Evolutionary conservation across 768 basidiomycete genomes (phyloP), one percentile per base, ranked within the genome.

Genomic region (Amyloporia xantha): DNA sequence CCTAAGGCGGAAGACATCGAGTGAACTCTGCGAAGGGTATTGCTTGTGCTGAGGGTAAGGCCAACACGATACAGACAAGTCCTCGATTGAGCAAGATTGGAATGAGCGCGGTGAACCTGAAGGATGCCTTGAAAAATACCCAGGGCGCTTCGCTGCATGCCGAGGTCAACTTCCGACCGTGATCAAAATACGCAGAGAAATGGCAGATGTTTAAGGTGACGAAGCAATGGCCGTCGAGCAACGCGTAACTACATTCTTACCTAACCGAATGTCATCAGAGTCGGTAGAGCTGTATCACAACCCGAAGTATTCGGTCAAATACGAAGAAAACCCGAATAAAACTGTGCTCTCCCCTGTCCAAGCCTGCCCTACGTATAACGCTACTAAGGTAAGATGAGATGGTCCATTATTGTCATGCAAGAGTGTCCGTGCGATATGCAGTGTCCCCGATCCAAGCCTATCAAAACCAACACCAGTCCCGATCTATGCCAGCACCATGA

Each of bases 401-500:
- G 19, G 41, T 42, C 41, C 41, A 23, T 42, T 7, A 26, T 9
- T 42, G 41, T 42, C 41, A 21, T 42, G 41, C 41, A 23, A 42
- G 21, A 42, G 24, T 24, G 41, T 42, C 41, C 41, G 25, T 26
- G 24, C 5, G 19, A n/a, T n/a, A 42, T 23, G 41, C 41, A 21
- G 38, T 19, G 44, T 45, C 44, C 44, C 13, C 25, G 25, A 49
- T 44, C 44, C 47, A 49, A 47, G n/a, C 49, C 51, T 38, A 44
- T 35, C 39, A 21, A 52, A 19, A 42, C 21, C n/a, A 48, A 25
- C 25, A 25, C 43, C 37, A 37, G 30, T 24, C 41, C 11, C 42
- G 23, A 28, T 30, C 48, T 41, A 81, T 50, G 75, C 58, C 26
- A 73, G 61, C 47, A 76, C 62, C 58, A 81, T 54, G 24, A 62